Evolutionary conservation across 345 rosid genomes (phyloP).

Genomic region (Eucalyptus marginata): DNA sequence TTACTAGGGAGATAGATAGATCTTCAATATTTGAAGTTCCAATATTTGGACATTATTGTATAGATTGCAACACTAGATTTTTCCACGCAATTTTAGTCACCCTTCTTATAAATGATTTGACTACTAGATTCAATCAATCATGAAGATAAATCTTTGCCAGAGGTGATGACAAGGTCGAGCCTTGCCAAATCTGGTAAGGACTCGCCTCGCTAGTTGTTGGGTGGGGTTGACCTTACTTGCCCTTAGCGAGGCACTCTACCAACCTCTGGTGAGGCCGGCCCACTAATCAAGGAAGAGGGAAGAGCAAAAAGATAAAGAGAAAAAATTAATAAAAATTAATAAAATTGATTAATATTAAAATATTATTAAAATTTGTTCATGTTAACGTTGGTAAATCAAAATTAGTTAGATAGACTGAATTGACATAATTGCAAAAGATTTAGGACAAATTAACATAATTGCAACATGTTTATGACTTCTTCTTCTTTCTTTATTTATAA

Average conservation of each 20-base stretch:
- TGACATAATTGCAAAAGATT: too few relatives aligned
- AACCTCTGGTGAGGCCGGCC: fast-evolving
- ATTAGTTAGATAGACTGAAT: fast-evolving
- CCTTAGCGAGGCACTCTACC: fast-evolving
- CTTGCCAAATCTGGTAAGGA: fast-evolving
- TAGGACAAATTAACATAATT: too few relatives aligned
- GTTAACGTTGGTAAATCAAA: fast-evolving
- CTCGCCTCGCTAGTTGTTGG: fast-evolving
- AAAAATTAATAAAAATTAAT: too few relatives aligned
- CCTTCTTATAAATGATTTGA: neutral
- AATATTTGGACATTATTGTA: neutral
- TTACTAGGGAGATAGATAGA: neutral
- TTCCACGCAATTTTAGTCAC: too few relatives aligned
- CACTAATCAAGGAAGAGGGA: neutral
- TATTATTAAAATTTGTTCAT: too few relatives aligned
- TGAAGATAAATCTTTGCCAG: neutral
- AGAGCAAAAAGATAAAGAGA: neutral
- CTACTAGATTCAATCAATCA: too few relatives aligned
- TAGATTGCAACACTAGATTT: neutral
- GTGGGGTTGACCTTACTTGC: too few relatives aligned
- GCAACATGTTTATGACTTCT: neutral
- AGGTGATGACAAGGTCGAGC: too few relatives aligned
- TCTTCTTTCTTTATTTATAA: too few relatives aligned
- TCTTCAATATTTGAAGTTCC: too few relatives aligned
- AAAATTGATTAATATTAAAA: too few relatives aligned